Evolutionary conservation across 208 protist genomes (phyloP).

Genomic region (Herpetomonas tarakana): DNA sequence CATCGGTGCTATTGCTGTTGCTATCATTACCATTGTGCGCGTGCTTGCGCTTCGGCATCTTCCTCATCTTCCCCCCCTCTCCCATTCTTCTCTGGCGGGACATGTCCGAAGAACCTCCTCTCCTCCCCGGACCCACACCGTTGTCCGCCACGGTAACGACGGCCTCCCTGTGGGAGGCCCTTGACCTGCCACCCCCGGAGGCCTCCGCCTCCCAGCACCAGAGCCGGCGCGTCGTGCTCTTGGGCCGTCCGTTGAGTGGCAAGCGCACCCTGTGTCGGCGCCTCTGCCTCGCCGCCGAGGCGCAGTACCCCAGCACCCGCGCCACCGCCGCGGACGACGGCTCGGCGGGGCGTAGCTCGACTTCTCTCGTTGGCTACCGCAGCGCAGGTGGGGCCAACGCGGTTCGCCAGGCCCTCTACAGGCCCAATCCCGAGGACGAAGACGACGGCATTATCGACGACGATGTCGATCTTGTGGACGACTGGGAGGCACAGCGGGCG

Average conservation of each 20-base stretch:
- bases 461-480: not conserved
- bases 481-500: not conserved
- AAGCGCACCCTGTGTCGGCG: slow-evolving; percentile 72
- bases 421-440: not conserved
- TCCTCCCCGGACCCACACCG: too few species aligned
- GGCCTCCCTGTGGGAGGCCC: slow-evolving; percentile 39
- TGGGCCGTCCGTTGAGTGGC: slow-evolving; percentile 64
- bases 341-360: not conserved
- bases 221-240: slow-evolving; percentile 50
- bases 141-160: too few species aligned
- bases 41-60: too few species aligned
- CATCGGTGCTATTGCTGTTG: slow-evolving; percentile 14
- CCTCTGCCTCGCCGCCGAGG: slow-evolving; percentile 59
- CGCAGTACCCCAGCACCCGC: slow-evolving; percentile 23
- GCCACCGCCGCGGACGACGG: slow-evolving; percentile 4
- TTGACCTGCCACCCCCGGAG: slow-evolving; percentile 47
- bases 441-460: not conserved
- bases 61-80: too few species aligned
- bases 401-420: not conserved
- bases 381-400: not conserved
- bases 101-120: too few species aligned
- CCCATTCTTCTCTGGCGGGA: too few species aligned
- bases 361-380: too few species aligned
- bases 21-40: not conserved
- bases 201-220: slow-evolving; percentile 31